Evolutionary conservation across 306 rosid species (phyloP).

Genomic region (Hippophae tibetana): DNA sequence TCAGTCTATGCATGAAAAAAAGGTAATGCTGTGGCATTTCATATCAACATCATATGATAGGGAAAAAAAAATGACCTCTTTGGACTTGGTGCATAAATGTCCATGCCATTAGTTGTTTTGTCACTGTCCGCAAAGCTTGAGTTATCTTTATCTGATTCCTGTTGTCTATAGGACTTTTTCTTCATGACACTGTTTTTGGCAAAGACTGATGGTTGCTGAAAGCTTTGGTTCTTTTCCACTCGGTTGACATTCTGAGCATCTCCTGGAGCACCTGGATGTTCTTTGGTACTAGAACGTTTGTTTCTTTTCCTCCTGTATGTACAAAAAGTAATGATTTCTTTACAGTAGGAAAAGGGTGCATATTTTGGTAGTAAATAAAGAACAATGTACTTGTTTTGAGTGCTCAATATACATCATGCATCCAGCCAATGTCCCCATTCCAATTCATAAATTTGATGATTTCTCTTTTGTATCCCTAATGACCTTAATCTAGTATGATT

Average conservation of each 20-base stretch:
- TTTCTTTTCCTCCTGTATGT: slow-evolving; percentile 61
- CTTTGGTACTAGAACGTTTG: slow-evolving; percentile 35
- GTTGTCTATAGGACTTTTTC: slow-evolving; percentile 10
- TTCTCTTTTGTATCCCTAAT: background rate
- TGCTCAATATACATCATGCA: too few species aligned
- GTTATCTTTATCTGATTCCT: slow-evolving; percentile 24
- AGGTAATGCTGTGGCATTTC: background rate
- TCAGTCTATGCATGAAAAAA: too few species aligned
- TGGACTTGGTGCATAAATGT: slow-evolving; percentile 21
- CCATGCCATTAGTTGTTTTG: slow-evolving; percentile 28
- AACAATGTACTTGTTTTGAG: background rate
- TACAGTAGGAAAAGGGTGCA: background rate
- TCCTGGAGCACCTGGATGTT: slow-evolving; percentile 26
- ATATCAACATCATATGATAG: slow-evolving; percentile 10
- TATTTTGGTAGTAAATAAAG: background rate
- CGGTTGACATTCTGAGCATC: slow-evolving; percentile 16
- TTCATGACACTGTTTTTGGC: slow-evolving; percentile 29
- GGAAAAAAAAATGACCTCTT: slow-evolving; percentile 38
- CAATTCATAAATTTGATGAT: background rate
- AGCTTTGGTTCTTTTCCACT: slow-evolving; percentile 29
- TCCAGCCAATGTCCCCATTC: background rate
- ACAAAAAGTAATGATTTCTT: slow-evolving; percentile 9
- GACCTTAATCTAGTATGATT: background rate
- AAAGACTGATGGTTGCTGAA: slow-evolving; percentile 14
- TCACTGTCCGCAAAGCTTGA: slow-evolving; percentile 16